A percentile compares a stretch with the other conserved stretches of the same genome.
phyloP scores from a whole-genome alignment of 352 stramenopile genomes.

The Pythium volutum region DNA sequence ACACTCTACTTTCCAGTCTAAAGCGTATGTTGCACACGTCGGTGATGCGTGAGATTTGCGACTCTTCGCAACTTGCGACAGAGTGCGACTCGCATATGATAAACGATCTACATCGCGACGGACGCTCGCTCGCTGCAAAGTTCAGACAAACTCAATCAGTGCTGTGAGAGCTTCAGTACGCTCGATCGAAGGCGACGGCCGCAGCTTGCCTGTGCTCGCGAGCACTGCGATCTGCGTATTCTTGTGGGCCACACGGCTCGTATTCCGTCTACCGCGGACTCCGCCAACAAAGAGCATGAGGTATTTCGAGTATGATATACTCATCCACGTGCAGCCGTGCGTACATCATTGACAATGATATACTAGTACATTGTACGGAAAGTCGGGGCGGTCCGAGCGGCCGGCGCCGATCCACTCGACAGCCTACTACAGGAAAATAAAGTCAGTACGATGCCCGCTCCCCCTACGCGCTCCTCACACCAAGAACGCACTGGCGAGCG shows the following conservation, averaged over 20 bases:
- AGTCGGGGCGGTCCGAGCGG: slow-evolving; percentile 75
- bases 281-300: too few relatives aligned
- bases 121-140: background rate
- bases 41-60: too few relatives aligned
- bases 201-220: background rate
- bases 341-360: too few relatives aligned
- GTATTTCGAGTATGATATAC: too few relatives aligned
- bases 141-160: background rate
- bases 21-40: too few relatives aligned
- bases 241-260: background rate
- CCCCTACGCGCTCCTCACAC: background rate
- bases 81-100: too few relatives aligned
- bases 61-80: too few relatives aligned
- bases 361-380: slow-evolving; percentile 61
- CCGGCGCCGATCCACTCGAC: slow-evolving; percentile 84
- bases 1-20: too few relatives aligned
- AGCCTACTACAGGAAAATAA: slow-evolving; percentile 57
- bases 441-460: background rate
- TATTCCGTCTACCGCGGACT: too few relatives aligned
- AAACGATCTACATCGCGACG: too few relatives aligned
- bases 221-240: background rate
- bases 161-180: background rate
- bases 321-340: slow-evolving; percentile 1
- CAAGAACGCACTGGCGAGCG: slow-evolving; percentile 71
- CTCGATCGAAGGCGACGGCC: background rate